Conservation (phyloP, 805 yeast genomes). For the Wickerhamomyces hampshirensis region DNA sequence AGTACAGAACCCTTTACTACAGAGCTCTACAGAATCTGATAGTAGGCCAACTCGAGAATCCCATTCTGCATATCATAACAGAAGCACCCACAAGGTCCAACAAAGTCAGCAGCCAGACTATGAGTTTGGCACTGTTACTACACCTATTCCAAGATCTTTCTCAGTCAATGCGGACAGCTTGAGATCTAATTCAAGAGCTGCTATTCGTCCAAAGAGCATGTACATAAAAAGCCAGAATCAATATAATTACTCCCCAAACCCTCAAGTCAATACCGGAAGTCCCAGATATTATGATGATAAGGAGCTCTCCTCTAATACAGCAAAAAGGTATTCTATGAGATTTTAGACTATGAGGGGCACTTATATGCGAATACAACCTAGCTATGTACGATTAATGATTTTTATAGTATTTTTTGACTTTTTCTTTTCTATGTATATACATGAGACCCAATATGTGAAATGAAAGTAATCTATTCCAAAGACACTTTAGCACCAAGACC, state of each 20-base stretch:
- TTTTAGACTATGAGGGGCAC: constrained; percentile 12
- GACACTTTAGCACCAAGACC: constrained; percentile 90
- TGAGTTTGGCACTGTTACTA: constrained; percentile 3
- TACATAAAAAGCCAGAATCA: constrained; percentile 1
- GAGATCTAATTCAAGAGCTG: neutral
- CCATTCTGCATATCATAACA: too few relatives aligned
- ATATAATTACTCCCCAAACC: constrained; percentile 1
- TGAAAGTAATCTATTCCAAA: constrained; percentile 57
- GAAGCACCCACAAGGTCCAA: too few relatives aligned
- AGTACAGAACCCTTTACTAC: neutral
- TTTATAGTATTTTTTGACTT: too few relatives aligned
- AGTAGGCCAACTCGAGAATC: too few relatives aligned
- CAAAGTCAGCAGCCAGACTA: too few relatives aligned
- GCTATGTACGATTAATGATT: too few relatives aligned
- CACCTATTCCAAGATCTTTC: constrained; percentile 15
- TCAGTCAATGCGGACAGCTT: constrained; percentile 2
- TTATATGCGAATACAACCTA: too few relatives aligned
- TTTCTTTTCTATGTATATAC: too few relatives aligned
- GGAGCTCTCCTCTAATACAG: neutral
- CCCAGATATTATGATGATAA: constrained; percentile 1
- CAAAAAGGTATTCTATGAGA: constrained; percentile 23
- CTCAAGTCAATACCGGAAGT: constrained; percentile 5
- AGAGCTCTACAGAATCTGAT: neutral
- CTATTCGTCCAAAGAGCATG: constrained; percentile 5
- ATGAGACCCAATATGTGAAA: too few relatives aligned